phyloP scores from a whole-genome alignment of 1,284 basidiomycete genomes.

The Trichosporon coremiiforme region DNA sequence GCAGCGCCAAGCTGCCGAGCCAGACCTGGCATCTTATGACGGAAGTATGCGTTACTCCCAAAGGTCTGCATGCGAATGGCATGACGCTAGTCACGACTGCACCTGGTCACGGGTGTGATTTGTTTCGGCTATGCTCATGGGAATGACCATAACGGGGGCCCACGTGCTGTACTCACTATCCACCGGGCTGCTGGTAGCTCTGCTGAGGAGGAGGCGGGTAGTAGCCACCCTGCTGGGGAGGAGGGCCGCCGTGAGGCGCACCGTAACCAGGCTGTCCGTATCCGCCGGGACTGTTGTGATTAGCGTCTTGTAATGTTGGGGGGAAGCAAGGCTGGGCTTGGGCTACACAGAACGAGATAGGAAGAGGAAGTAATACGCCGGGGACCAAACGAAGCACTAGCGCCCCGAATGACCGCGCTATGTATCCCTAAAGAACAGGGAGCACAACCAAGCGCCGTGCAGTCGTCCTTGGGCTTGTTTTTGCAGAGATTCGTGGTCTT shows the following conservation, averaged over 20 bases:
- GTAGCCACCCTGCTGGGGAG: constrained; percentile 36
- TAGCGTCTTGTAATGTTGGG: not conserved
- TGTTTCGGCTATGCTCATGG: not conserved
- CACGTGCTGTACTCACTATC: constrained; percentile 34
- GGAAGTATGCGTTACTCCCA: not conserved
- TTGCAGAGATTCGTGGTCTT: constrained; percentile 19
- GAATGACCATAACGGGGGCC: not conserved
- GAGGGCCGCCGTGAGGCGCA: constrained; percentile 32
- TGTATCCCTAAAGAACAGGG: not conserved
- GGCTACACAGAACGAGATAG: not conserved
- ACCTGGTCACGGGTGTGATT: not conserved
- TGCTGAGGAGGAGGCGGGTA: constrained; percentile 49
- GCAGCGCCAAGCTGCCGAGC: constrained; percentile 7
- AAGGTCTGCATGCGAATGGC: not conserved
- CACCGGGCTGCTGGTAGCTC: constrained; percentile 33
- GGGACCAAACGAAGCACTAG: not conserved
- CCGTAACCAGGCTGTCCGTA: constrained; percentile 40
- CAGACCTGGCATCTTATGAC: not conserved
- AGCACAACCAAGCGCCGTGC: not conserved
- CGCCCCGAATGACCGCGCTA: not conserved
- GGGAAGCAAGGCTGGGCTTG: not conserved
- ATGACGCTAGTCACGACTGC: not conserved
- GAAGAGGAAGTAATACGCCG: not conserved
- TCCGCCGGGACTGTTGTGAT: constrained; percentile 17
- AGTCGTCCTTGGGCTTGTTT: not conserved